Percentiles rank a stretch among this genome's conserved stretches.
These are phyloP conservation scores for Curvularia spicifera DNA, from an alignment of 2,329 filamentous ascomycete species.

Conservation along the genomic window DNA sequence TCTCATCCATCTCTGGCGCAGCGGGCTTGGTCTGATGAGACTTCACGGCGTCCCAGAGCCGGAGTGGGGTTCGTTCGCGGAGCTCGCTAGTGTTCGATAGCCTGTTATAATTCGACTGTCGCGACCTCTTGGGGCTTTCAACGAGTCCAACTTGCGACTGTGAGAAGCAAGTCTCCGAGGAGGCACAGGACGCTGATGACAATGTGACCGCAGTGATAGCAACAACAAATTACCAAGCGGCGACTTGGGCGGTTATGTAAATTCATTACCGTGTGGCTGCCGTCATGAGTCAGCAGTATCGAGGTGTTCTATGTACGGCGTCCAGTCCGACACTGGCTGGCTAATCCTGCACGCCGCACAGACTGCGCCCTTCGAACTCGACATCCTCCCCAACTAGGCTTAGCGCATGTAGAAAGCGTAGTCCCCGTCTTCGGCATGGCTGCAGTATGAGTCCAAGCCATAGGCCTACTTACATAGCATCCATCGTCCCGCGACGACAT, in stretches of 20 bases:
- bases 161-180: neutral
- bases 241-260: neutral
- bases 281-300: conserved; percentile 19
- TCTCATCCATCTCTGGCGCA: conserved; percentile 1
- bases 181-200: neutral
- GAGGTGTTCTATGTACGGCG: conserved; percentile 9
- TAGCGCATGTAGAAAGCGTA: conserved; percentile 16
- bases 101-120: conserved; percentile 3
- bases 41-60: conserved; percentile 12
- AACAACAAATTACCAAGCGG: neutral
- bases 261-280: neutral
- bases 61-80: conserved; percentile 32
- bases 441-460: conserved; percentile 14
- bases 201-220: neutral
- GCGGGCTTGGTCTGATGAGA: conserved; percentile 8
- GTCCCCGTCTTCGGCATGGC: conserved; percentile 12
- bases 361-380: conserved; percentile 28
- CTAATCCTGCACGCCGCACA: conserved; percentile 23
- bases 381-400: conserved; percentile 18
- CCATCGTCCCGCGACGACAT: conserved; percentile 14
- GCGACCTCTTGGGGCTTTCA: neutral
- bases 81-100: conserved; percentile 5
- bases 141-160: neutral
- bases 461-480: conserved; percentile 24
- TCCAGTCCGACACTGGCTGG: conserved; percentile 7